Base-by-base conservation (phyloP, 2,329 filamentous ascomycete species). In the Trichoderma citrinoviride region DNA sequence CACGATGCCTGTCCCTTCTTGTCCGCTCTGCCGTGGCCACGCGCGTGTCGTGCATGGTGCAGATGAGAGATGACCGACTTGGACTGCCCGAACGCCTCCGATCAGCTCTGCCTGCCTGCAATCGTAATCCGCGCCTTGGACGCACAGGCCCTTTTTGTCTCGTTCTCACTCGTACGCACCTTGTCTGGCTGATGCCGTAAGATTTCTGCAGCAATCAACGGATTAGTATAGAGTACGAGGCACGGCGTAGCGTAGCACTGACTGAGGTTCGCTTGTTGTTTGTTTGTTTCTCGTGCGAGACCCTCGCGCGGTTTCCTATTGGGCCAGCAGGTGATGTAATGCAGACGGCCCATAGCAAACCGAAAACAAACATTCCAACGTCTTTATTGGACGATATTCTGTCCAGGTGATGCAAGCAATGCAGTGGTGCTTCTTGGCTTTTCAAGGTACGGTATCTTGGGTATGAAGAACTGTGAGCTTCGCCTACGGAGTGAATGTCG, bases 11-110 rank as follows among this genome's bases (percentile, higher is more conserved):
- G 57, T 52, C 52, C 43, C 46, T 44, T 44, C 61, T 56, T 47
- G 61, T 47, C 15, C 50, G 44, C 44, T 29, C 14, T 41, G 58
- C 58, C 19, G 41, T 49, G 44, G 33, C 61, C 50, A 64, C 61
- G 61, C 61, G 61, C 33, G 61, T 64, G 61, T 64, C 50, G 61
- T 64, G 61, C 52, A 56, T 55, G 52, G 52, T 50, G 61, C 58
- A 62, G 58, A 62, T 62, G 49, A 33, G 40, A 7, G 56, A 49
- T 60, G 56, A 60, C 46, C 21, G 52, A 23, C 52, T n/a, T 41
- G 7, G 41, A 40, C 58, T 54, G 58, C 41, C 41, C 14, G 47
- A 62, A 53, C 58, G 49, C 58, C 49, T 62, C 58, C 49, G 58
- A 54, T 62, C 49, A 54, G 40, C 21, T 41, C 43, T 50, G 56